Conservation (phyloP, 352 stramenopile genomes). For the Bremia lactucae region DNA sequence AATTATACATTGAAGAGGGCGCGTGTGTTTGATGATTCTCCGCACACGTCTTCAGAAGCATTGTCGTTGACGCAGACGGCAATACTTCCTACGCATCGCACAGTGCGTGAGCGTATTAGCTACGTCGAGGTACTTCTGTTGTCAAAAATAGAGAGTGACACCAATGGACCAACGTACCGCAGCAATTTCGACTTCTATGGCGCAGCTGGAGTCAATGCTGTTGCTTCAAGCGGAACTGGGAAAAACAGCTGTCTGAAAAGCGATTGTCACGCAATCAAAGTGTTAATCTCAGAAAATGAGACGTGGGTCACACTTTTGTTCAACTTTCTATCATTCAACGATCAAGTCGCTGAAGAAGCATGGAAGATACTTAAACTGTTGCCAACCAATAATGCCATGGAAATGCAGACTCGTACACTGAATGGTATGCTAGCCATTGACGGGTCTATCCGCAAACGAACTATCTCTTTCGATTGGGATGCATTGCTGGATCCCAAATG, state of each 20-base stretch:
- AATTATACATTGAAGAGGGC: constrained; percentile 65
- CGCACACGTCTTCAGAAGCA: constrained; percentile 10
- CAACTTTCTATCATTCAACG: constrained; percentile 31
- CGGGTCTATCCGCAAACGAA: constrained; percentile 39
- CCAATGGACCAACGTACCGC: constrained; percentile 36
- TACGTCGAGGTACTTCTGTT: constrained; percentile 52
- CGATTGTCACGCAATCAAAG: constrained; percentile 63
- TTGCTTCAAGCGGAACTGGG: constrained; percentile 17
- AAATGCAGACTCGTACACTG: constrained; percentile 60
- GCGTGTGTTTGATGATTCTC: constrained; percentile 29
- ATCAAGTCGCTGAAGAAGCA: constrained; percentile 52
- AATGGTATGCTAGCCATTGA: constrained; percentile 58
- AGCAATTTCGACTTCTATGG: constrained; percentile 33
- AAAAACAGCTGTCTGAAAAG: constrained; percentile 36
- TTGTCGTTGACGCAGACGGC: constrained; percentile 17
- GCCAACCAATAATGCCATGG: constrained; percentile 45
- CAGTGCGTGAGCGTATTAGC: constrained; percentile 18
- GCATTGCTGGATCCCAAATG: constrained; percentile 43
- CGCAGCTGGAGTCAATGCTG: constrained; percentile 14
- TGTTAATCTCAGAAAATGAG: constrained; percentile 43
- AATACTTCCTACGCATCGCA: constrained; percentile 14
- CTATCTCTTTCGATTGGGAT: constrained; percentile 44
- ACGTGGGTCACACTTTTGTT: constrained; percentile 36
- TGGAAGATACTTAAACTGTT: constrained; percentile 73
- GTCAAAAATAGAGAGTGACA: constrained; percentile 58